phyloP scores from a whole-genome alignment of 495 filamentous ascomycete species.

The Xylaria venustula region DNA sequence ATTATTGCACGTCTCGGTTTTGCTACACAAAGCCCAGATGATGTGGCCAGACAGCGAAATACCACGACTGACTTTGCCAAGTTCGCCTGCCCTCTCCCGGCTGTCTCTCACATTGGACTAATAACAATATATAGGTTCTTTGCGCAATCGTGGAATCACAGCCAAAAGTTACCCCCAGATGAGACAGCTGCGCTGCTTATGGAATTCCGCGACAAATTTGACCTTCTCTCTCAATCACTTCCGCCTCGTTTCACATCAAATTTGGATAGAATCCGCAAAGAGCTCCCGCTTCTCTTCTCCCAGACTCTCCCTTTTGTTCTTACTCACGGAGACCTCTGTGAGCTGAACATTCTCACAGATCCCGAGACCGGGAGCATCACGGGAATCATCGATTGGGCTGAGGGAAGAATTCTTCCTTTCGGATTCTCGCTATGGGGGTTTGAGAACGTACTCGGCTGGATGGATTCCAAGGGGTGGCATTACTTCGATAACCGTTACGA shows the following conservation, averaged over 20 bases:
- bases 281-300: constrained; percentile 30
- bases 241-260: constrained; percentile 14
- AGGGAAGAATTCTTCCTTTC: constrained; percentile 44
- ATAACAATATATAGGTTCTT: constrained; percentile 8
- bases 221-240: constrained; percentile 3
- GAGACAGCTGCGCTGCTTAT: neutral
- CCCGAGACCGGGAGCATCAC: constrained; percentile 39
- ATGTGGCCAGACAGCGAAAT: neutral
- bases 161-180: neutral
- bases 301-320: constrained; percentile 35
- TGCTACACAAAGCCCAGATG: neutral
- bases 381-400: constrained; percentile 48
- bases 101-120: neutral
- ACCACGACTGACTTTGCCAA: neutral
- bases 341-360: constrained; percentile 46
- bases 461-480: constrained; percentile 38
- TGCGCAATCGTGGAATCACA: constrained; percentile 9
- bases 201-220: neutral
- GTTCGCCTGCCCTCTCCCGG: neutral
- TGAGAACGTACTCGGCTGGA: constrained; percentile 39
- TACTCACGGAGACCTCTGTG: constrained; percentile 42
- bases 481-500: constrained; percentile 29
- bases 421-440: constrained; percentile 44
- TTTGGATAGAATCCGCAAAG: constrained; percentile 18
- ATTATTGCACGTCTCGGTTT: neutral